Conservation (phyloP, 768 basidiomycete species). For the Lactarius hatsudake region DNA sequence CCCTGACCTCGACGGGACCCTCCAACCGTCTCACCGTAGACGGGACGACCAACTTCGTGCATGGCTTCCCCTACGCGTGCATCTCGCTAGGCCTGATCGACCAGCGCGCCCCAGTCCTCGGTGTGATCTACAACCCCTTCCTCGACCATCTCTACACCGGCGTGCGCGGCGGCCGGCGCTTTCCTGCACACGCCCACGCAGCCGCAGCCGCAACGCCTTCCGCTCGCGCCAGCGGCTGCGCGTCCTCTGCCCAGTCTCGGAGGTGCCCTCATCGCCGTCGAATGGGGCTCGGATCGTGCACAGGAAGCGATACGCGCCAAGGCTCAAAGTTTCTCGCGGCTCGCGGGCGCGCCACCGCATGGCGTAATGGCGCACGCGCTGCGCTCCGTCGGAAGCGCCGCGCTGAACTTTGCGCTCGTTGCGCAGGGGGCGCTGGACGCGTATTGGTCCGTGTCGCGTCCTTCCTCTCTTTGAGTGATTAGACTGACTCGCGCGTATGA, state of each 20-base stretch:
- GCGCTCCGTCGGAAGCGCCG: slow-evolving; percentile 80
- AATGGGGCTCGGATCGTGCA: slow-evolving; percentile 85
- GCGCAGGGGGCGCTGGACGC: slow-evolving; percentile 87
- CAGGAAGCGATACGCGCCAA: slow-evolving; percentile 54
- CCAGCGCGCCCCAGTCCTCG: slow-evolving; percentile 76
- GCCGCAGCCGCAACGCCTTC: slow-evolving; percentile 50
- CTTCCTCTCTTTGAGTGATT: not conserved
- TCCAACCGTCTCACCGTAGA: slow-evolving; percentile 41
- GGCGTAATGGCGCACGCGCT: slow-evolving; percentile 84
- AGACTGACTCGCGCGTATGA: not conserved
- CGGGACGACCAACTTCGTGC: slow-evolving; percentile 86
- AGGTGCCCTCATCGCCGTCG: slow-evolving; percentile 73
- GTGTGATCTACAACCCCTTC: slow-evolving; percentile 87
- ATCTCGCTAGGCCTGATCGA: slow-evolving; percentile 90
- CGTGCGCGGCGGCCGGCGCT: slow-evolving; percentile 74
- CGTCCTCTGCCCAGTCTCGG: slow-evolving; percentile 65
- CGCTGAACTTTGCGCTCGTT: slow-evolving; percentile 78
- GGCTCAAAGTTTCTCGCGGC: slow-evolving; percentile 61
- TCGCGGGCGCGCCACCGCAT: slow-evolving; percentile 66
- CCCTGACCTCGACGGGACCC: not conserved
- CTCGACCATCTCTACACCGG: slow-evolving; percentile 84
- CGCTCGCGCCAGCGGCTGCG: slow-evolving; percentile 46
- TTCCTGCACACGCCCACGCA: slow-evolving; percentile 45
- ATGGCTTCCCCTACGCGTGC: slow-evolving; percentile 83
- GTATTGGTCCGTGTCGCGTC: slow-evolving; percentile 63